Conservation (phyloP, 2,329 filamentous ascomycete species). For the Harringtonia lauricola region DNA sequence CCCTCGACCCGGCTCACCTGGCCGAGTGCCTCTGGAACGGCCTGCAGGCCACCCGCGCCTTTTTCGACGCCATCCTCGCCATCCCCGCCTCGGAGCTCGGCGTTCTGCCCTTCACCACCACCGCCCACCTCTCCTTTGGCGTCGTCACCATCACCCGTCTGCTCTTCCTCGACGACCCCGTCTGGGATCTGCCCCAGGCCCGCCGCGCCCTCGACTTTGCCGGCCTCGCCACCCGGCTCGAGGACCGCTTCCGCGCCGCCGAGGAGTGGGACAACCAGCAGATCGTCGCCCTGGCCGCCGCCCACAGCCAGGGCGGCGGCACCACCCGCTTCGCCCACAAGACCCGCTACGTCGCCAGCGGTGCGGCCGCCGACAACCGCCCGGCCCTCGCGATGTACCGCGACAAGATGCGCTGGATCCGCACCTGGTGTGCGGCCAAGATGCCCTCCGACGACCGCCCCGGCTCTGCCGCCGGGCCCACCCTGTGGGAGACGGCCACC, state of each 20-base stretch:
- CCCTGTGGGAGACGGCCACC: too few relatives aligned
- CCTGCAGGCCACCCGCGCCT: conserved; percentile 17
- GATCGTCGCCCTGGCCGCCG: not conserved
- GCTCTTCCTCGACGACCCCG: conserved; percentile 21
- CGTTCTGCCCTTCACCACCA: conserved; percentile 19
- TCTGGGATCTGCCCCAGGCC: conserved; percentile 25
- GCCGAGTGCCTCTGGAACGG: conserved; percentile 26
- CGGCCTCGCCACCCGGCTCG: conserved; percentile 15
- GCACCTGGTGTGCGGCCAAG: conserved; percentile 23
- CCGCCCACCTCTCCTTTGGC: conserved; percentile 21
- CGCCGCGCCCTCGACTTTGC: conserved; percentile 23
- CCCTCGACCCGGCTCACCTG: conserved; percentile 16
- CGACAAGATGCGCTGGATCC: conserved; percentile 27
- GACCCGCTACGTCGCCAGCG: conserved; percentile 15
- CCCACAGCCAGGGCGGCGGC: too few relatives aligned
- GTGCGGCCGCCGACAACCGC: too few relatives aligned
- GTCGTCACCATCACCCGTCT: conserved; percentile 24
- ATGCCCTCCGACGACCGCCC: conserved; percentile 2
- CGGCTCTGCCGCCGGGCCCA: not conserved
- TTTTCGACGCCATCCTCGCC: conserved; percentile 16
- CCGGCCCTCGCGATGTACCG: conserved; percentile 20
- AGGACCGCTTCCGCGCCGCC: conserved; percentile 16
- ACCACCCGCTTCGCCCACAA: too few relatives aligned
- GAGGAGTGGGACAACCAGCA: conserved; percentile 13
- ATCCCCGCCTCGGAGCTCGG: conserved; percentile 17